Evolutionary conservation across 352 stramenopile species (phyloP).

Genomic region (Pythium biforme): DNA sequence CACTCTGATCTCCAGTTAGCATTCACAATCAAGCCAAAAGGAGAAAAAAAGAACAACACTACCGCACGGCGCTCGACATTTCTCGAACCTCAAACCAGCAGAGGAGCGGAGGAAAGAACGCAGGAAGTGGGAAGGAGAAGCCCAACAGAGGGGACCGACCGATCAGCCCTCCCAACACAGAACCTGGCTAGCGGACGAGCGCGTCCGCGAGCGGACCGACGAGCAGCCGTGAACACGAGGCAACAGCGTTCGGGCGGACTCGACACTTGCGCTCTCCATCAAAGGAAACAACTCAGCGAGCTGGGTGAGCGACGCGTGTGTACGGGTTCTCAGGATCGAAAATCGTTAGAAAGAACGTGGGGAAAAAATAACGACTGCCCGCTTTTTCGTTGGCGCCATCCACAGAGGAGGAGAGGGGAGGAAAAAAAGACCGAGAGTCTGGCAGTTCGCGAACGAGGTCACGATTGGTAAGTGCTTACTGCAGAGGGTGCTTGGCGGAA

Average conservation of each 20-base stretch:
- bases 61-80: not conserved
- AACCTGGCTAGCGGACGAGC: not conserved
- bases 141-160: not conserved
- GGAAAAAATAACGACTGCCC: slow-evolving; percentile 6
- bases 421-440: not conserved
- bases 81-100: slow-evolving; percentile 3
- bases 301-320: not conserved
- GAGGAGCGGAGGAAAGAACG: slow-evolving; percentile 9
- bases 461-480: not conserved
- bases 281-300: slow-evolving; percentile 5
- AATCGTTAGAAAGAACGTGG: slow-evolving; percentile 14
- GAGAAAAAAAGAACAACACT: slow-evolving; percentile 51
- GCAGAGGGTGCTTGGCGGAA: not conserved
- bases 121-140: slow-evolving; percentile 11
- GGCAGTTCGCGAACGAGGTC: slow-evolving; percentile 8
- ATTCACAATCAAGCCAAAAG: slow-evolving; percentile 3
- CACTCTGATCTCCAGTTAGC: not conserved
- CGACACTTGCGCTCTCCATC: slow-evolving; percentile 9
- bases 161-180: slow-evolving; percentile 5
- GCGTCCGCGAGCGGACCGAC: not conserved
- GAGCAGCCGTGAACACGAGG: not conserved
- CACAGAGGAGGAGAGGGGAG: not conserved
- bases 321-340: slow-evolving; percentile 5
- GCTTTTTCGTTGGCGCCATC: not conserved
- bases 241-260: slow-evolving; percentile 9